Evolutionary conservation across 78 protist species (phyloP).

Genomic region (Dictyostelium purpureum): DNA sequence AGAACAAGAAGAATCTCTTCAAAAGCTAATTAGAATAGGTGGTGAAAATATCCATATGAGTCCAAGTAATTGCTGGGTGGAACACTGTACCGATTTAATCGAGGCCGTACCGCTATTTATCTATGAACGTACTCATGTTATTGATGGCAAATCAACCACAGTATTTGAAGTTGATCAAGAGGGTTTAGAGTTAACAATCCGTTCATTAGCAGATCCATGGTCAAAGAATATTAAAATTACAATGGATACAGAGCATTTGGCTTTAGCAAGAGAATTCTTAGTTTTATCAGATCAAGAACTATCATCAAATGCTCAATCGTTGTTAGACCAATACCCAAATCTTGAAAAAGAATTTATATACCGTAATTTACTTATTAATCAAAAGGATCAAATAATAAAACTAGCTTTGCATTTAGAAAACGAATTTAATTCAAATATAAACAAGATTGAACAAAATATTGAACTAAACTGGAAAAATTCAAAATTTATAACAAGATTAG

Average conservation of each 20-base stretch:
- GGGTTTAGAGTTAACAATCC: conserved; percentile 68
- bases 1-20: conserved; percentile 68
- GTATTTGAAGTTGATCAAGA: conserved; percentile 79
- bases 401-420: not conserved
- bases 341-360: not conserved
- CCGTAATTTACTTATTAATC: not conserved
- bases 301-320: not conserved
- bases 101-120: conserved; percentile 81
- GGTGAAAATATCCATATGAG: conserved; percentile 71
- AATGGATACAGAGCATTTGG: conserved; percentile 23
- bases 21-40: conserved; percentile 69
- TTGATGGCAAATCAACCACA: conserved; percentile 16
- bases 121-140: conserved; percentile 48
- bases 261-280: conserved; percentile 64
- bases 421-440: not conserved
- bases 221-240: conserved; percentile 47
- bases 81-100: conserved; percentile 68
- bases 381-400: conserved; percentile 4
- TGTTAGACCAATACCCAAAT: no score
- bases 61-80: conserved; percentile 69
- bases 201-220: conserved; percentile 49
- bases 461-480: conserved; percentile 37
- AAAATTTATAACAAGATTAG: conserved; percentile 37
- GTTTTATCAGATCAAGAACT: not conserved
- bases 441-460: not conserved